Percentiles rank a stretch among this genome's conserved stretches.
phyloP scores from a whole-genome alignment of 768 basidiomycete genomes.

The Russula dissimulans region DNA sequence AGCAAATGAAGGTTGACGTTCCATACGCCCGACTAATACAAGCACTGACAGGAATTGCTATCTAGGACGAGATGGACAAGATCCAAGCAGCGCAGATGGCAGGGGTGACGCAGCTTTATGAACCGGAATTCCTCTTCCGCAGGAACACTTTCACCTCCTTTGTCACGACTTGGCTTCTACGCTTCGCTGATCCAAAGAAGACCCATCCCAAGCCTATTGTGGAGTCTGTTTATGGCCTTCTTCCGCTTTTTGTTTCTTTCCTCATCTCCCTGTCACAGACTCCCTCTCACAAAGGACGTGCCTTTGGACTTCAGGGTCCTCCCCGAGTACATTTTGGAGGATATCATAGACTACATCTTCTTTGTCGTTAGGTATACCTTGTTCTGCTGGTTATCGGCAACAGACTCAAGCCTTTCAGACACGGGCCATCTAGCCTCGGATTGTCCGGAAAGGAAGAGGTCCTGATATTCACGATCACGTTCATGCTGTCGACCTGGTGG shows the following conservation, averaged over 20 bases:
- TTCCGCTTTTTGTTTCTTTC: background rate
- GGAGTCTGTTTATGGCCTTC: slow-evolving; percentile 40
- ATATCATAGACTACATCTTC: slow-evolving; percentile 81
- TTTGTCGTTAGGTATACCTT: slow-evolving; percentile 67
- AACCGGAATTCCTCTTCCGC: slow-evolving; percentile 74
- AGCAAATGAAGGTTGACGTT: slow-evolving; percentile 46
- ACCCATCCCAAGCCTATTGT: slow-evolving; percentile 61
- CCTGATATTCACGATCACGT: slow-evolving; percentile 80
- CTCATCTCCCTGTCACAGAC: slow-evolving; percentile 33
- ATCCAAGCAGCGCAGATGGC: slow-evolving; percentile 67
- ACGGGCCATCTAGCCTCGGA: slow-evolving; percentile 72
- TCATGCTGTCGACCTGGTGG: slow-evolving; percentile 90
- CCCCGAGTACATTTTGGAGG: slow-evolving; percentile 92
- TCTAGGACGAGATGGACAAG: slow-evolving; percentile 60
- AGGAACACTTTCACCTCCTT: slow-evolving; percentile 82
- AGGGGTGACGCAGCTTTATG: slow-evolving; percentile 76
- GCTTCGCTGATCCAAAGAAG: slow-evolving; percentile 76
- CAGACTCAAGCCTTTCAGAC: slow-evolving; percentile 27
- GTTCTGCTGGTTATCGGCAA: background rate
- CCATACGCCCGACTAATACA: background rate
- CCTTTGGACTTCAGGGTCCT: slow-evolving; percentile 79
- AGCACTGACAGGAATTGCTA: background rate
- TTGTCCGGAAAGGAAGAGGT: slow-evolving; percentile 79
- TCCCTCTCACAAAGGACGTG: slow-evolving; percentile 80
- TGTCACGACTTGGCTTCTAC: slow-evolving; percentile 88